These are phyloP conservation scores for Hydnomerulius pinastri DNA, from an alignment of 768 basidiomycete species.

Conservation along the genomic window DNA sequence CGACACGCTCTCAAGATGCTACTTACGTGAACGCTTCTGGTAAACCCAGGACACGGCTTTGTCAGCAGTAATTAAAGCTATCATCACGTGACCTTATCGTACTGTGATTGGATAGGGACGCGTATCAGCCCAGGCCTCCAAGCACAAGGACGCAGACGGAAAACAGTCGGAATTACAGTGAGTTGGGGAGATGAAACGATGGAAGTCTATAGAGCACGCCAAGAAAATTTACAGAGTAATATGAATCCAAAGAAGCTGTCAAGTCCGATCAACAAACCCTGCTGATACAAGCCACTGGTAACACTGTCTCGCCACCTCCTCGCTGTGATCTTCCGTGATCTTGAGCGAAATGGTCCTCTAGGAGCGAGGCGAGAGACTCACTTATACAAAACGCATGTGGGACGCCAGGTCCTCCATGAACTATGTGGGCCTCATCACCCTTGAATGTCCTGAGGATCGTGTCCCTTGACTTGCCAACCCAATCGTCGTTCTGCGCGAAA, in stretches of 20 bases:
- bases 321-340: constrained; percentile 47
- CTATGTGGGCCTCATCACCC: constrained; percentile 38
- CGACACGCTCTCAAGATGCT: constrained; percentile 12
- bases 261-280: neutral
- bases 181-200: too few species aligned
- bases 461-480: constrained; percentile 64
- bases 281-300: constrained; percentile 40
- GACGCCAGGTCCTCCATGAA: constrained; percentile 47
- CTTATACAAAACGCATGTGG: constrained; percentile 79
- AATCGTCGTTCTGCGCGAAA: constrained; percentile 64
- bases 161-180: too few species aligned
- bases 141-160: too few species aligned
- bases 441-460: constrained; percentile 44
- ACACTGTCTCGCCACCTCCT: constrained; percentile 51
- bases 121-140: too few species aligned
- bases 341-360: constrained; percentile 2
- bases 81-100: constrained; percentile 14
- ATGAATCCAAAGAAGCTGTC: neutral
- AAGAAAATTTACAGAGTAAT: neutral
- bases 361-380: constrained; percentile 36
- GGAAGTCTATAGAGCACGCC: too few species aligned
- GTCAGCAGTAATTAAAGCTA: neutral
- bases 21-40: neutral
- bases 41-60: neutral
- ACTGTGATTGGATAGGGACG: too few species aligned